These are phyloP conservation scores for Pseudoneurospora amorphoporcata DNA, from an alignment of 495 filamentous ascomycete species.

Conservation along the genomic window DNA sequence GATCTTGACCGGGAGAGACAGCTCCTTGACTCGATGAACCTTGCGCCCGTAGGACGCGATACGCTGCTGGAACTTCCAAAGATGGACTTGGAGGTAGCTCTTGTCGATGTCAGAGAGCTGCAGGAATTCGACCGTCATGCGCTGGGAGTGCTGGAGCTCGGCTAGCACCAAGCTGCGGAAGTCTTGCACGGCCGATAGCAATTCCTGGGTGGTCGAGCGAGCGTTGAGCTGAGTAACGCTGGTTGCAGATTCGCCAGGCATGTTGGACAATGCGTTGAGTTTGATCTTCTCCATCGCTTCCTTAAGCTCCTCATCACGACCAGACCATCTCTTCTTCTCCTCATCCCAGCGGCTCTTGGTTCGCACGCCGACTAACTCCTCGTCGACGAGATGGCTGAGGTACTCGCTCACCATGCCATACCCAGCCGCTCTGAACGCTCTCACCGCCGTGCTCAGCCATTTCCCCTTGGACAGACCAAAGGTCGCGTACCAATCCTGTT, in stretches of 20 bases:
- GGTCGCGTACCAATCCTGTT: not conserved
- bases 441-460: not conserved
- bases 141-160: not conserved
- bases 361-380: slow-evolving; percentile 2
- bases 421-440: not conserved
- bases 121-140: not conserved
- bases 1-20: not conserved
- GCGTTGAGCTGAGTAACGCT: not conserved
- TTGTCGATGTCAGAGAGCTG: not conserved
- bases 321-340: not conserved
- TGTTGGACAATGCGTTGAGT: slow-evolving; percentile 2
- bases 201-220: not conserved
- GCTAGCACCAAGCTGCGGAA: not conserved
- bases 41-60: not conserved
- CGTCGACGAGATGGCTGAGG: slow-evolving; percentile 14
- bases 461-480: not conserved
- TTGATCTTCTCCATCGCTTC: not conserved
- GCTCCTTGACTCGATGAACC: not conserved
- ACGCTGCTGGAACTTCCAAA: not conserved
- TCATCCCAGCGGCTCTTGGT: slow-evolving; percentile 1
- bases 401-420: not conserved
- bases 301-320: not conserved
- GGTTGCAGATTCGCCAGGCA: not conserved
- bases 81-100: not conserved
- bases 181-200: not conserved